phyloP scores from a whole-genome alignment of 1,284 basidiomycete genomes.

The Caloboletus inedulis region DNA sequence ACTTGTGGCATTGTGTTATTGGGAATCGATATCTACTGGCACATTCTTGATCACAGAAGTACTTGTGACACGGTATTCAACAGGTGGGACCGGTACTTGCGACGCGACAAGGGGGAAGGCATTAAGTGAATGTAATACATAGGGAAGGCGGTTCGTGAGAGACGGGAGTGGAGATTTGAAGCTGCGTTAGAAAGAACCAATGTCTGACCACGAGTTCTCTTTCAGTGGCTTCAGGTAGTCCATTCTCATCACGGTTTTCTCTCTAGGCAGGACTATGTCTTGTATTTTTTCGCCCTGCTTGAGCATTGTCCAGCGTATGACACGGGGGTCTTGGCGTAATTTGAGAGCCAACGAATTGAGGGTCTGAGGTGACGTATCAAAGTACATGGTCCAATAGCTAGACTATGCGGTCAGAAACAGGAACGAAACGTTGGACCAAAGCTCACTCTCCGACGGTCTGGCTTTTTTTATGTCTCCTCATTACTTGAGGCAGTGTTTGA shows the following conservation, averaged over 20 bases:
- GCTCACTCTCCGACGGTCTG: slow-evolving; percentile 79
- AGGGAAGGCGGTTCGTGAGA: no score
- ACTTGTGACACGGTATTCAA: no score
- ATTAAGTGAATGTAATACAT: no score
- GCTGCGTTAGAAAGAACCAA: slow-evolving; percentile 10
- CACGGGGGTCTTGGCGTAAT: slow-evolving; percentile 75
- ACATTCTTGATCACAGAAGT: no score
- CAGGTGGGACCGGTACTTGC: no score
- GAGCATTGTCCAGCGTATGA: slow-evolving; percentile 79
- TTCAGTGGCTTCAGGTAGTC: slow-evolving; percentile 27
- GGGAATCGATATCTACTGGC: no score
- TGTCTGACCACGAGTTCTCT: slow-evolving; percentile 29
- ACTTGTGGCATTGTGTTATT: no score
- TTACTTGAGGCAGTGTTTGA: slow-evolving; percentile 69
- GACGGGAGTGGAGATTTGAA: background rate
- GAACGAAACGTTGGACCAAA: background rate
- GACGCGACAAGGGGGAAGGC: no score
- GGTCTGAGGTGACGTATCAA: slow-evolving; percentile 77
- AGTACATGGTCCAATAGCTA: slow-evolving; percentile 89
- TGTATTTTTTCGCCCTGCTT: slow-evolving; percentile 75
- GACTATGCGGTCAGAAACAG: slow-evolving; percentile 10
- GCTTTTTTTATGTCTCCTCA: slow-evolving; percentile 64
- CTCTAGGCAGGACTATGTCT: slow-evolving; percentile 49
- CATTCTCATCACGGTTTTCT: slow-evolving; percentile 36
- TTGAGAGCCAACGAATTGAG: slow-evolving; percentile 62